phyloP scores from a whole-genome alignment of 108 stramenopile genomes.

The Pseudonitzschia delicatissima region DNA sequence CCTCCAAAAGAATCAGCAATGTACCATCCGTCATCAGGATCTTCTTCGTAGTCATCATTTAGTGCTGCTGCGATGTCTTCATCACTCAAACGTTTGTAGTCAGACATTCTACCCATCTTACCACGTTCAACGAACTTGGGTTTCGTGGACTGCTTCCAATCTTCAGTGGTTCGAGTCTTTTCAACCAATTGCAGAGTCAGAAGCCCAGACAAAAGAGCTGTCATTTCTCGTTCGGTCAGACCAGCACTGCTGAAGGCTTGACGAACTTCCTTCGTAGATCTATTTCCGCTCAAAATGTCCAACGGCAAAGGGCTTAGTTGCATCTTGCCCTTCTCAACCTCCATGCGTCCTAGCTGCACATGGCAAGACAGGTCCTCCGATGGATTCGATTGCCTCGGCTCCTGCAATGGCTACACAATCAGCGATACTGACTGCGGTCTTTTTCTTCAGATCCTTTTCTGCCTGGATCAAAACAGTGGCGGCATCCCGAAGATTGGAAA shows the following conservation, averaged over 20 bases:
- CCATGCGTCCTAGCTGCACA: constrained; percentile 75
- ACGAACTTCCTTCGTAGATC: constrained; percentile 35
- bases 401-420: constrained; percentile 82
- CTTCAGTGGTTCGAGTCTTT: constrained; percentile 63
- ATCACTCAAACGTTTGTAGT: constrained; percentile 75
- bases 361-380: constrained; percentile 79
- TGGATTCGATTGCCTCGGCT: constrained; percentile 71
- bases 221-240: constrained; percentile 86
- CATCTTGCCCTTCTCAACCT: constrained; percentile 34
- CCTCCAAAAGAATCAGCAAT: constrained; percentile 86
- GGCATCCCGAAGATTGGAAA: constrained; percentile 49
- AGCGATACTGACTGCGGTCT: constrained; percentile 74
- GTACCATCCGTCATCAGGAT: constrained; percentile 85
- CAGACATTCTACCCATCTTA: constrained; percentile 84
- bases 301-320: constrained; percentile 44
- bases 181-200: constrained; percentile 69
- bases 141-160: constrained; percentile 66
- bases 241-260: constrained; percentile 61
- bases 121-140: constrained; percentile 81
- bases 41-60: constrained; percentile 51
- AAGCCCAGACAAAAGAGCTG: constrained; percentile 71
- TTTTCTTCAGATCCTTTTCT: constrained; percentile 63
- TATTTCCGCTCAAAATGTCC: constrained; percentile 62
- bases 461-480: constrained; percentile 54
- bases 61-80: constrained; percentile 71